Conservation (phyloP, 768 basidiomycete genomes). For the Coprinellus micaceus region DNA sequence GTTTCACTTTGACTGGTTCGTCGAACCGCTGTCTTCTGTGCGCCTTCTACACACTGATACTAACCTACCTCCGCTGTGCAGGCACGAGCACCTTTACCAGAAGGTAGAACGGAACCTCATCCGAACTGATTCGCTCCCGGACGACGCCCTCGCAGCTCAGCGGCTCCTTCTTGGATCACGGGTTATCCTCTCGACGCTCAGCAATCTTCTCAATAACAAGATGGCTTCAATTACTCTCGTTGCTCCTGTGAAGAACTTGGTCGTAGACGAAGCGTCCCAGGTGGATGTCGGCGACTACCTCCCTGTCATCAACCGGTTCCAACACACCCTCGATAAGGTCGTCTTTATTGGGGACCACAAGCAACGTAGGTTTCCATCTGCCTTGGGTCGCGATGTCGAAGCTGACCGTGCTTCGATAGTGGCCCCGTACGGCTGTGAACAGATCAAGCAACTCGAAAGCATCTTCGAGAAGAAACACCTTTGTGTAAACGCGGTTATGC, state of each 20-base stretch:
- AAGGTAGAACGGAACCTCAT: constrained; percentile 47
- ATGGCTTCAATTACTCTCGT: constrained; percentile 22
- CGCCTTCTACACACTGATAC: neutral
- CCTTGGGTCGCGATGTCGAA: neutral
- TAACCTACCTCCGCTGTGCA: no score
- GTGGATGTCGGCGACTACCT: constrained; percentile 48
- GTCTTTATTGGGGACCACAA: constrained; percentile 54
- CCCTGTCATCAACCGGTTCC: constrained; percentile 34
- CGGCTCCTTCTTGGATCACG: constrained; percentile 34
- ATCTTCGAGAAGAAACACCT: constrained; percentile 62
- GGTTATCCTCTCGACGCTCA: constrained; percentile 65
- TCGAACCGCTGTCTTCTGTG: neutral
- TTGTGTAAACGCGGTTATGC: constrained; percentile 35
- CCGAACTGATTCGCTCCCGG: constrained; percentile 32
- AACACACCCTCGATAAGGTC: constrained; percentile 35
- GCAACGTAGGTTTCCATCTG: constrained; percentile 34
- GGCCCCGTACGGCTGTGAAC: constrained; percentile 59
- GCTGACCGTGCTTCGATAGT: constrained; percentile 36
- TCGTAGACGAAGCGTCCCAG: constrained; percentile 56
- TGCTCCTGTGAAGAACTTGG: constrained; percentile 36
- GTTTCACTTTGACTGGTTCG: constrained; percentile 64
- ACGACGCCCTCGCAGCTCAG: constrained; percentile 18
- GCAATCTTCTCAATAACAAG: constrained; percentile 50
- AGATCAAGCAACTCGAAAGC: constrained; percentile 48
- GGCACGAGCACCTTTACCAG: constrained; percentile 72